Evolutionary conservation across 2,329 filamentous ascomycete genomes (phyloP), one percentile per base, ranked within the genome.

Genomic region (Neonectria magnoliae): DNA sequence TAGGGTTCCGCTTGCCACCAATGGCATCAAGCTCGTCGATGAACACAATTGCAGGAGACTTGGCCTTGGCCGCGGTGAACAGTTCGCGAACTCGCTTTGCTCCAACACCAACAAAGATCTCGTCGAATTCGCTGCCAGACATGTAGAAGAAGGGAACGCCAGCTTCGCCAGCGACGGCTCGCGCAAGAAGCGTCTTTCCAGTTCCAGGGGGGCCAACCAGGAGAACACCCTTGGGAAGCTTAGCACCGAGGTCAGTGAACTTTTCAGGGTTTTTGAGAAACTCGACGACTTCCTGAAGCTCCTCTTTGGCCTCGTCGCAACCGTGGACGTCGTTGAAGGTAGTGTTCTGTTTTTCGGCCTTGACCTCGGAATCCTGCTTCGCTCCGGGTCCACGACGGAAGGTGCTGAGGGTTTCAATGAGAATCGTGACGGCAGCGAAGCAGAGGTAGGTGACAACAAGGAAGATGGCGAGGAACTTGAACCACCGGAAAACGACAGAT

Each of bases 111-210:
- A 99, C 97, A 76, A 98, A 99, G 57, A 99, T 91, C 80, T 99
- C 96, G 76, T 99, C 96, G 76, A 99, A 99, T 79, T 99, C 96
- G 63, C 93, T 97, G 55, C 96, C 96, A 76, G 96, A 99, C 95
- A 99, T 98, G 86, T 98, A 99, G 86, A 98, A 99, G 86, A 99
- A 99, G 1, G 96, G 96, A 18, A 99, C 96, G 60, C 95, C 96
- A 58, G 96, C 94, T 82, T 99, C 96, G 57, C 96, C 96, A 52
- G 96, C 96, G 65, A 99, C 96, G 60, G 96, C 97, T 75, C 96
- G 91, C 68, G 96, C 96, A 66, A 99, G 88, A 44, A 99, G 88
- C 13, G 96, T 99, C 83, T 99, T 99, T 82, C 96, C 96, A 66
- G 96, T 99, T 82, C 96, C 96, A 57, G 96, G 96, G 76, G 96